Evolutionary conservation across 441 rosid species (phyloP).

Genomic region (Erysimum pusillum): DNA sequence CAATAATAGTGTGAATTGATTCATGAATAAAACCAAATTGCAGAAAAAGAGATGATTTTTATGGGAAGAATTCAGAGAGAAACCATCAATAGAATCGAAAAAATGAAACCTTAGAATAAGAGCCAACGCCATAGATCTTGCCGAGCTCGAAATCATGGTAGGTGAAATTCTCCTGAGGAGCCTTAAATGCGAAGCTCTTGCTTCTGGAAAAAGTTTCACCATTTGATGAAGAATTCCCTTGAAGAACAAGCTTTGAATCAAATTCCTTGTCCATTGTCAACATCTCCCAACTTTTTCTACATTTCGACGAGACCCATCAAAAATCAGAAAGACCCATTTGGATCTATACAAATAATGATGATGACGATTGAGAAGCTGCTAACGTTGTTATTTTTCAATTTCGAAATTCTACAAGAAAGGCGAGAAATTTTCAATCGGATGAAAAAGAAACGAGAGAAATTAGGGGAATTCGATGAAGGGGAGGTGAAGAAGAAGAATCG

Average conservation of each 20-base stretch:
- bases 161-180: conserved; percentile 95
- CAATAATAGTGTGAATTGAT: background rate
- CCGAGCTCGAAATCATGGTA: conserved; percentile 95
- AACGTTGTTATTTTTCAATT: conserved; percentile 24
- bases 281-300: conserved; percentile 54
- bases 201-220: conserved; percentile 64
- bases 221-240: conserved; percentile 61
- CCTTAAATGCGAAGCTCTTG: conserved; percentile 93
- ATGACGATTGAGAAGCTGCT: conserved; percentile 36
- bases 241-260: conserved; percentile 88
- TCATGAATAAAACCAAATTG: background rate
- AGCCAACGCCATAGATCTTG: conserved; percentile 99
- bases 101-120: conserved; percentile 87
- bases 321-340: conserved; percentile 41
- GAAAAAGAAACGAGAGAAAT: conserved; percentile 33
- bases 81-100: background rate
- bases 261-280: conserved; percentile 96
- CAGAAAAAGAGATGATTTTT: background rate
- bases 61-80: background rate
- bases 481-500: conserved; percentile 49
- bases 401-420: conserved; percentile 16
- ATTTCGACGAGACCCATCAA: conserved; percentile 26
- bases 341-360: conserved; percentile 15
- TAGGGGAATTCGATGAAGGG: conserved; percentile 35
- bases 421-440: conserved; percentile 10